Evolutionary conservation across 163 green algal genomes (phyloP).

Genomic region (Chloromonas sp.): DNA sequence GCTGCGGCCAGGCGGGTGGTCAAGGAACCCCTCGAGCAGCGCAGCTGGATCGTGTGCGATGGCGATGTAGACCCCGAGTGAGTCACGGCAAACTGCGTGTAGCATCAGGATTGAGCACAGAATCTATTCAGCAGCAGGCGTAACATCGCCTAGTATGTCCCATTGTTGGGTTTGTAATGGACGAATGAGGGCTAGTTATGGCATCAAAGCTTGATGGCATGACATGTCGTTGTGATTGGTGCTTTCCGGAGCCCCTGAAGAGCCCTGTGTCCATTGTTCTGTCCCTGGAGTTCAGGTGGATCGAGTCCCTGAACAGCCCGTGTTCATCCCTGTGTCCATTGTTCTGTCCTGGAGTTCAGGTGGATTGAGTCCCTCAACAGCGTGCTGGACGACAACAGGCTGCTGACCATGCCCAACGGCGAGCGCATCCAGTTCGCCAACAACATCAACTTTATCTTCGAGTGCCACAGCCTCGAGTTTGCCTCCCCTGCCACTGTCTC

Average conservation of each 20-base stretch:
- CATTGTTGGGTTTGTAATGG: too few species aligned
- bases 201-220: too few species aligned
- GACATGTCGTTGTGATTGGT: too few species aligned
- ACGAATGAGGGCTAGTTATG: too few species aligned
- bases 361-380: conserved; percentile 88
- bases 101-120: too few species aligned
- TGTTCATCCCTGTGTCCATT: too few species aligned
- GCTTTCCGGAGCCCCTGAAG: too few species aligned
- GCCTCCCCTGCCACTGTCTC: conserved; percentile 69
- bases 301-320: conserved; percentile 73
- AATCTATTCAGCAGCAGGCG: too few species aligned
- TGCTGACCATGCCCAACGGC: conserved; percentile 65
- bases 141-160: too few species aligned
- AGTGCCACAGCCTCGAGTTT: conserved; percentile 63
- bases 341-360: background rate
- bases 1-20: conserved; percentile 57
- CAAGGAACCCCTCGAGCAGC: conserved; percentile 54
- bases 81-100: background rate
- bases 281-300: conserved; percentile 45
- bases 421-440: conserved; percentile 75
- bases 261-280: too few species aligned
- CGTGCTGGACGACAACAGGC: conserved; percentile 63
- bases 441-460: conserved; percentile 82
- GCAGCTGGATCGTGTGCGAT: conserved; percentile 80
- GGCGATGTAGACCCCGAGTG: conserved; percentile 77